Conservation (phyloP, 345 rosid genomes). For the thale cress (Arabidopsis thaliana) region TAIR10.1 NC_003076.8:1820501-1821000, state of each 20-base stretch:
- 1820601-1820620: constrained; percentile 1
- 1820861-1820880: background rate
- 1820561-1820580: constrained; percentile 55
- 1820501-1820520: constrained; percentile 82
- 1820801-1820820: constrained; percentile 82
- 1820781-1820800: constrained; percentile 82
- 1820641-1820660: constrained; percentile 58
- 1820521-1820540: constrained; percentile 82
- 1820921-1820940: constrained; percentile 86
- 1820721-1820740: constrained; percentile 80
- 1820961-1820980: constrained; percentile 83
- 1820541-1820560: constrained; percentile 65
- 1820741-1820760: constrained; percentile 80
- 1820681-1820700: constrained; percentile 79
- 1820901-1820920: constrained; percentile 84
- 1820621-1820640: constrained; percentile 49
- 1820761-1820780: constrained; percentile 72
- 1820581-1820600: constrained; percentile 25
- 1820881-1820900: constrained; percentile 32
- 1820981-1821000: constrained; percentile 91
- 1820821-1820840: constrained; percentile 95
- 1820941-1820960: constrained; percentile 96
- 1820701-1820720: constrained; percentile 67
- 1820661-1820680: constrained; percentile 90
- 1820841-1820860: constrained; percentile 35